Evolutionary conservation across 2,329 filamentous ascomycete genomes (phyloP).

Genomic region (Gliomastix tumulicola): DNA sequence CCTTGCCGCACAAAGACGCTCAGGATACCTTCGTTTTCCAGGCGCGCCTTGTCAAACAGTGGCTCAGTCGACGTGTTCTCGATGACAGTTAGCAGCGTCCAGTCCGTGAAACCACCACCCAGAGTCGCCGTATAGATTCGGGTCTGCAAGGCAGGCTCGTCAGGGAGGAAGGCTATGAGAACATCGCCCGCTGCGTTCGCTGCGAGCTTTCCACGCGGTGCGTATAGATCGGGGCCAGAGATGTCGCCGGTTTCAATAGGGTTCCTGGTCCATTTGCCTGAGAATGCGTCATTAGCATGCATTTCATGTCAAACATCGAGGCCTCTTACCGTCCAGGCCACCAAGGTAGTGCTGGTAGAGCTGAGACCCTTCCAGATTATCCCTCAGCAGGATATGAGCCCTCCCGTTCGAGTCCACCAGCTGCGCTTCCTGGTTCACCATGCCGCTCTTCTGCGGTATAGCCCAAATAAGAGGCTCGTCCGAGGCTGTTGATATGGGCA

Average conservation of each 20-base stretch:
- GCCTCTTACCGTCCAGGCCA: slow-evolving; percentile 3
- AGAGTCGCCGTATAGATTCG: slow-evolving; percentile 7
- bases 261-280: slow-evolving; percentile 6
- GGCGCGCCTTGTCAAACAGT: slow-evolving; percentile 6
- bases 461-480: slow-evolving; percentile 4
- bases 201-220: slow-evolving; percentile 9
- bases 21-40: slow-evolving; percentile 2
- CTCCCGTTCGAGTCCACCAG: slow-evolving; percentile 7
- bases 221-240: slow-evolving; percentile 7
- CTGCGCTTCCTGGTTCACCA: slow-evolving; percentile 13
- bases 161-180: slow-evolving; percentile 9
- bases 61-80: slow-evolving; percentile 7
- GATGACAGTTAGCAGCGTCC: slow-evolving; percentile 5
- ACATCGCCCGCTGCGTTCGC: slow-evolving; percentile 6
- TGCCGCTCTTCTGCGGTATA: slow-evolving; percentile 9
- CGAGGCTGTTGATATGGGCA: slow-evolving; percentile 3
- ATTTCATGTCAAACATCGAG: not conserved
- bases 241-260: slow-evolving; percentile 6
- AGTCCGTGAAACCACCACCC: slow-evolving; percentile 3
- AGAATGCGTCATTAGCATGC: not conserved
- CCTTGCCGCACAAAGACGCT: slow-evolving; percentile 6
- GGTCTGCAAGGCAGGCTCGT: slow-evolving; percentile 5
- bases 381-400: slow-evolving; percentile 10
- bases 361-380: slow-evolving; percentile 5
- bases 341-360: slow-evolving; percentile 10